phyloP scores from a whole-genome alignment of 73 alveolate genomes.

The Uronychia setigera region DNA sequence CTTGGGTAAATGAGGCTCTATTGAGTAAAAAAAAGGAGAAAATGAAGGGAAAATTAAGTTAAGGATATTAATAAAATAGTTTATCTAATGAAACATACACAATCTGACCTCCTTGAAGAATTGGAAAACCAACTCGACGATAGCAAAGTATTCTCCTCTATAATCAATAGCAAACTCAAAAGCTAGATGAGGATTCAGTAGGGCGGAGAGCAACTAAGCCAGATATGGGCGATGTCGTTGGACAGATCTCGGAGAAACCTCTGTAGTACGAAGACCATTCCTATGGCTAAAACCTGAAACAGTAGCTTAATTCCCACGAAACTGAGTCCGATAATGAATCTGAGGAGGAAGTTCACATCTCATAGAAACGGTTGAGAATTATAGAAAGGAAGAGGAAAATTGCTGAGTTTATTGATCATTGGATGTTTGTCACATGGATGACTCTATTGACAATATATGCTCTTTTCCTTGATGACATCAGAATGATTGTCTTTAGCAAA shows the following conservation, averaged over 20 bases:
- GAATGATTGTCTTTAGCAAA: conserved; percentile 49
- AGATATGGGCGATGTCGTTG: neutral
- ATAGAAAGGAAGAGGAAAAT: neutral
- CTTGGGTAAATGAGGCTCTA: no score
- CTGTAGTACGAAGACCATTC: no score
- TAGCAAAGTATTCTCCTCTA: neutral
- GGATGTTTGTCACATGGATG: conserved; percentile 52
- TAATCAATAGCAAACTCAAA: neutral
- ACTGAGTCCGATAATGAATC: no score
- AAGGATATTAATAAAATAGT: no score
- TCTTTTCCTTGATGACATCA: conserved; percentile 83
- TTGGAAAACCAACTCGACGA: neutral
- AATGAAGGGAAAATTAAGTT: no score
- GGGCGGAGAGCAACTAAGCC: neutral
- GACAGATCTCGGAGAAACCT: neutral
- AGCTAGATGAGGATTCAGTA: neutral
- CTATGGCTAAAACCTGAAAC: no score
- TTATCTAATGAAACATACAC: neutral
- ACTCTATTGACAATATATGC: conserved; percentile 83
- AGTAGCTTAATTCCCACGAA: no score
- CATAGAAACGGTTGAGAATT: no score
- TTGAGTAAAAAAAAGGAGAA: no score
- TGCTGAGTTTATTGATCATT: conserved; percentile 12
- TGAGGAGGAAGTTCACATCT: no score
- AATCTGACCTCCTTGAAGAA: neutral